Base-by-base conservation (phyloP, 805 yeast species). In the Suhomyces prunicola region DNA sequence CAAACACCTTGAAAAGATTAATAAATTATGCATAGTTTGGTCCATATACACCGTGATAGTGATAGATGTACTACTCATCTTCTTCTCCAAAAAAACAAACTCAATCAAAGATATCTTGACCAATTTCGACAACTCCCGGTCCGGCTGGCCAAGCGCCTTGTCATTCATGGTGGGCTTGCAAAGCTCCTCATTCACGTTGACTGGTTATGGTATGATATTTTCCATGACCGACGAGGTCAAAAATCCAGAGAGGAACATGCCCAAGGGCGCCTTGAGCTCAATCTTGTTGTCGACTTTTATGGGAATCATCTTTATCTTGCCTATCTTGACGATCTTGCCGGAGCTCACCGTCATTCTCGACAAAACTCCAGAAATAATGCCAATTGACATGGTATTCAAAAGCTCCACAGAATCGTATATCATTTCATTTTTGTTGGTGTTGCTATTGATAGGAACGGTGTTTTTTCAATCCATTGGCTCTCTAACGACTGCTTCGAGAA, bases 221-320 rank as follows among this genome's bases (percentile, higher is more conserved):
- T 85, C 93, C 5, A 81, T 89, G 75, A 84, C 91, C 46, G 96
- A 89, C 61, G 96, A 89, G 68, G 94, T 89, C 13, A 80, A 84
- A 56, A 74, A 74, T 22, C 93, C 96, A 0, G 94, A 89, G 63
- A 79, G 72, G 52, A 85, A 83, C 49, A 85, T 89, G 61, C 91
- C 96, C 13, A 79, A 80, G 57, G 94, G 94, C 5, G 82, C 89
- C 63, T 68, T 87, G 1, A 73, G 79, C 47, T 82, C 94, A 2
- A 87, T 88, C 13, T 50, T 82, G 42, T 76, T 87, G 46, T 81
- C 93, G 8, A 79, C 86, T 0, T 55, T 82, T n/a, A 84, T 86
- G 12, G 96, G 96, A 0, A 66, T 88, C 12, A 77, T 87, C 4
- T 88, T 88, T 67, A 80, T 88, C 47, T 68, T 89, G 6, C 96